phyloP scores from a whole-genome alignment of 768 basidiomycete genomes.

The Mycena kentingensis region DNA sequence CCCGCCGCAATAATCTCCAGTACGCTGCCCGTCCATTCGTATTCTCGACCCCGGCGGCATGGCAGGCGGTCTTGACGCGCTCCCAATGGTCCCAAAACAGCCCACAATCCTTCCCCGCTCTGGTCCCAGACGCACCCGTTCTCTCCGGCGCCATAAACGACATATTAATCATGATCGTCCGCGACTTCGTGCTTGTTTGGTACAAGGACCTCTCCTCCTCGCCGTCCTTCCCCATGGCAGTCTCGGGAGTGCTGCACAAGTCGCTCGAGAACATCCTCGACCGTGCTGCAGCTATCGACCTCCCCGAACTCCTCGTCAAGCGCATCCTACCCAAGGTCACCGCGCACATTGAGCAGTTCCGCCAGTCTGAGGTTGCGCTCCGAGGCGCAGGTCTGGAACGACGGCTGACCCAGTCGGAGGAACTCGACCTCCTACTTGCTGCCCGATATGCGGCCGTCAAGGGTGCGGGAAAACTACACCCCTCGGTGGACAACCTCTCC shows the following conservation, averaged over 20 bases:
- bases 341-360: conserved; percentile 85
- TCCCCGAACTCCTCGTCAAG: conserved; percentile 76
- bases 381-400: conserved; percentile 83
- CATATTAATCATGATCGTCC: conserved; percentile 75
- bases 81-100: conserved; percentile 86
- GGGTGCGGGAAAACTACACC: conserved; percentile 69
- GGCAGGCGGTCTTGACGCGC: conserved; percentile 87
- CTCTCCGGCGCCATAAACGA: conserved; percentile 77
- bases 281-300: conserved; percentile 62
- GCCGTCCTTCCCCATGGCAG: conserved; percentile 83
- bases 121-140: conserved; percentile 64
- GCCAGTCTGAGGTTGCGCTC: conserved; percentile 83
- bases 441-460: conserved; percentile 69
- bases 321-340: conserved; percentile 89
- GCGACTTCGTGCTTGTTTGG: conserved; percentile 90
- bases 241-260: conserved; percentile 73
- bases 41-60: conserved; percentile 92
- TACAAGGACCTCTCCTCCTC: conserved; percentile 85
- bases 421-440: conserved; percentile 84
- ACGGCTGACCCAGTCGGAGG: conserved; percentile 84
- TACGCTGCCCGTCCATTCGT: conserved; percentile 71
- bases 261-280: conserved; percentile 59
- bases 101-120: conserved; percentile 65
- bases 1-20: conserved; percentile 40
- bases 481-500: conserved; percentile 85